These are phyloP conservation scores for Trichoderma sp. DNA, from an alignment of 2,329 filamentous ascomycete genomes.

Conservation along the genomic window DNA sequence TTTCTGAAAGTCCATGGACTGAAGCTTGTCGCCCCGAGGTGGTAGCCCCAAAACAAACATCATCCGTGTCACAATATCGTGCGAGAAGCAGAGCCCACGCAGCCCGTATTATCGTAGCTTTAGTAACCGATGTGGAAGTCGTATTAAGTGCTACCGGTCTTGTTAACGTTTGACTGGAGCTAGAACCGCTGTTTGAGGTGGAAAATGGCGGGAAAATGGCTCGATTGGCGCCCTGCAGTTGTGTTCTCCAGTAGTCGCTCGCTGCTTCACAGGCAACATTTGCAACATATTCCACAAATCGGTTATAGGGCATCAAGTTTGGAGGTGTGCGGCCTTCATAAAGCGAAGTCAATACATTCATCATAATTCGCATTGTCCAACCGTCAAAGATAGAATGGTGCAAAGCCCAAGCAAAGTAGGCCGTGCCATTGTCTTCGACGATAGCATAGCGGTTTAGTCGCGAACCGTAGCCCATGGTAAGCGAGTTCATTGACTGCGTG, in stretches of 20 bases:
- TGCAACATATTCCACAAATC: constrained; percentile 4
- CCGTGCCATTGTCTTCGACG: neutral
- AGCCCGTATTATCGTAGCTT: constrained; percentile 26
- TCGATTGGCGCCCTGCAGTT: neutral
- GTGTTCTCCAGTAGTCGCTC: neutral
- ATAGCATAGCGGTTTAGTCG: neutral
- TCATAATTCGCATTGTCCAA: constrained; percentile 6
- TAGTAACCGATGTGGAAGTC: neutral
- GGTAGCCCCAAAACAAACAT: constrained; percentile 31
- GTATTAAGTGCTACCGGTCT: too few relatives aligned
- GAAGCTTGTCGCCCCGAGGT: constrained; percentile 28
- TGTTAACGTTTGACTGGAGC: too few relatives aligned
- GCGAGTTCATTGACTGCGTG: neutral
- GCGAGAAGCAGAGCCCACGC: constrained; percentile 31
- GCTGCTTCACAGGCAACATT: neutral
- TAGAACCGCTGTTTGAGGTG: too few relatives aligned
- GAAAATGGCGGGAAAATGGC: neutral
- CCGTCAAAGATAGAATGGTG: constrained; percentile 20
- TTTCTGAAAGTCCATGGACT: constrained; percentile 15
- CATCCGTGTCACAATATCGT: constrained; percentile 20
- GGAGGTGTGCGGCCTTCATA: constrained; percentile 21
- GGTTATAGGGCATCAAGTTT: neutral
- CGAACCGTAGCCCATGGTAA: neutral
- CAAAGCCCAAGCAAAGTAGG: neutral
- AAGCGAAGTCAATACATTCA: neutral